Evolutionary conservation across 2,329 filamentous ascomycete species (phyloP).

Genomic region (Coleophoma cylindrospora): DNA sequence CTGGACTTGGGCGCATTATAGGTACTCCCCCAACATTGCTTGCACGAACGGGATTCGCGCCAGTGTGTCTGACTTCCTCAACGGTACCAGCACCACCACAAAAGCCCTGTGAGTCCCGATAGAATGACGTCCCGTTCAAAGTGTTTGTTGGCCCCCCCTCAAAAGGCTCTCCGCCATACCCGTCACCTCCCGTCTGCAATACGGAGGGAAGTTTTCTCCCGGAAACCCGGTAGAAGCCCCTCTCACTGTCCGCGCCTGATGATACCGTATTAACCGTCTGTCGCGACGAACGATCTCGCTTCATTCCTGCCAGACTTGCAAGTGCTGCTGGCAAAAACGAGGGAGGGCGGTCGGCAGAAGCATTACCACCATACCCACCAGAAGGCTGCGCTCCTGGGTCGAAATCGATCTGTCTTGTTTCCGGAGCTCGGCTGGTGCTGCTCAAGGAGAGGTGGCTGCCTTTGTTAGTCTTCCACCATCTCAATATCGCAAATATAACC

Average conservation of each 20-base stretch:
- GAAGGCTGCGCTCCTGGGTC: conserved; percentile 14
- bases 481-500: conserved; percentile 45
- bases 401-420: conserved; percentile 17
- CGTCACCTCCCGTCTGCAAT: conserved; percentile 56
- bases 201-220: conserved; percentile 62
- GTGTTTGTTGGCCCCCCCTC: conserved; percentile 20
- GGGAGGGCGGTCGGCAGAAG: conserved; percentile 8
- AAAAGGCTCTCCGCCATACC: conserved; percentile 42
- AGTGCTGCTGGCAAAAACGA: conserved; percentile 39
- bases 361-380: conserved; percentile 31
- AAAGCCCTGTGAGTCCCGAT: conserved; percentile 46
- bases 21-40: conserved; percentile 47
- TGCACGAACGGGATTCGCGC: not conserved
- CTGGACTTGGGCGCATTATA: conserved; percentile 61
- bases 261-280: conserved; percentile 24
- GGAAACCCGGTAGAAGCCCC: conserved; percentile 60
- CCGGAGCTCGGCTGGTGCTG: conserved; percentile 31
- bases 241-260: conserved; percentile 38
- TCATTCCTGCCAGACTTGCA: conserved; percentile 36
- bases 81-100: conserved; percentile 19
- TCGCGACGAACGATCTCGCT: conserved; percentile 27
- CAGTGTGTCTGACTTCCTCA: conserved; percentile 46
- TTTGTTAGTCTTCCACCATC: conserved; percentile 46
- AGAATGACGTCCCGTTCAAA: conserved; percentile 47
- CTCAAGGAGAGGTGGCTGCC: conserved; percentile 37